A percentile compares a stretch with the other conserved stretches of the same genome.
These are phyloP conservation scores for Paraconiothyrium brasiliense DNA, from an alignment of 2,329 filamentous ascomycete species.

Conservation along the genomic window DNA sequence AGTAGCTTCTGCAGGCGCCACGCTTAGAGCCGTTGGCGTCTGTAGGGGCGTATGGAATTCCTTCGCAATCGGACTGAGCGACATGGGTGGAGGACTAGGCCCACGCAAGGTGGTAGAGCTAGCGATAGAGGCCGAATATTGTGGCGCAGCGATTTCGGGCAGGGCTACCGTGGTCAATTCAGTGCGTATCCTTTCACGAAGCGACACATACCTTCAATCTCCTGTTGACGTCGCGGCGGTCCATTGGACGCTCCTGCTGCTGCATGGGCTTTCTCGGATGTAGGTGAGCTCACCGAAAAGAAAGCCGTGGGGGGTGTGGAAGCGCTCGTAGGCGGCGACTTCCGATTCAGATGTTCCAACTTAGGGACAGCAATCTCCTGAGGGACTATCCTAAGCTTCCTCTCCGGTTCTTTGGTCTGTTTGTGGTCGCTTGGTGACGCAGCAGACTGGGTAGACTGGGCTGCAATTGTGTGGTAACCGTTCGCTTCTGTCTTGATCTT, in stretches of 20 bases:
- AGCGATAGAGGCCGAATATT: slow-evolving; percentile 14
- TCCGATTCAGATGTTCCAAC: slow-evolving; percentile 18
- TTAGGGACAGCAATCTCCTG: slow-evolving; percentile 29
- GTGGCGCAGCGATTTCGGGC: not conserved
- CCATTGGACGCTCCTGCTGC: not conserved
- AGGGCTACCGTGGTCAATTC: not conserved
- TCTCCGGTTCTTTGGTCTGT: slow-evolving; percentile 9
- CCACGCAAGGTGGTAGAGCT: slow-evolving; percentile 20
- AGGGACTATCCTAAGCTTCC: slow-evolving; percentile 17
- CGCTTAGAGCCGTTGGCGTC: slow-evolving; percentile 15
- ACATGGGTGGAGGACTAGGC: slow-evolving; percentile 13
- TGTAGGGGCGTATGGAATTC: slow-evolving; percentile 26
- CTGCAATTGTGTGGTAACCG: not conserved
- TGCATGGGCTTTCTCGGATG: not conserved
- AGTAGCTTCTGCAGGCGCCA: not conserved
- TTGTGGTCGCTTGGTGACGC: not conserved
- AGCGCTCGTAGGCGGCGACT: slow-evolving; percentile 12
- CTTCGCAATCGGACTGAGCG: slow-evolving; percentile 20
- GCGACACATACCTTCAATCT: not conserved
- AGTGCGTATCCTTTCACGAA: not conserved
- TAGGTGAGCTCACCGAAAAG: not conserved
- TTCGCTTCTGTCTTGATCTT: not conserved
- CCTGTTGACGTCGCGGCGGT: not conserved
- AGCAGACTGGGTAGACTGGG: not conserved
- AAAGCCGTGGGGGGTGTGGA: slow-evolving; percentile 1